phyloP scores from a whole-genome alignment of 305 asterid genomes.

The Ilex paraguariensis region DNA sequence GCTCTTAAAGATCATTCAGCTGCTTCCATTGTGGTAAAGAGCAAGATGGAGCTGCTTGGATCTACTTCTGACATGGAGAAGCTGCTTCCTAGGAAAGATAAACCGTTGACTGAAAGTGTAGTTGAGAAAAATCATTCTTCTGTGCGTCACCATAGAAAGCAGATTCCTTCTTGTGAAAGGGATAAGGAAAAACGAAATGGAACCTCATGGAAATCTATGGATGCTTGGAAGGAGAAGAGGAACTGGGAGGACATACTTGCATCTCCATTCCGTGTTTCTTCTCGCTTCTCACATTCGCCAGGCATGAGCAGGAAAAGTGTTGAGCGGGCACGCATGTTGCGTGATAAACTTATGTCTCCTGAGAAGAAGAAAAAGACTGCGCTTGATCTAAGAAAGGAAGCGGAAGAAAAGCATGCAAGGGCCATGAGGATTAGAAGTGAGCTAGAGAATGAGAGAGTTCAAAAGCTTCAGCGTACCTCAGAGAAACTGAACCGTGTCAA shows the following conservation, averaged over 20 bases:
- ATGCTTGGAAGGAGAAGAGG: conserved; percentile 99
- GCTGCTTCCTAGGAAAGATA: conserved; percentile 46
- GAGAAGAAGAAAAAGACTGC: conserved; percentile 91
- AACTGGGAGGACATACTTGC: conserved; percentile 97
- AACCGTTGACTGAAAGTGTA: conserved; percentile 29
- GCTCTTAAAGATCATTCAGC: conserved; percentile 44
- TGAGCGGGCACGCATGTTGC: conserved; percentile 85
- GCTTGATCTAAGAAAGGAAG: conserved; percentile 89
- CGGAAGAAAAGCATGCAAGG: conserved; percentile 97
- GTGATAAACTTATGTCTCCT: conserved; percentile 97
- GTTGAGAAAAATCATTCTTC: conserved; percentile 44
- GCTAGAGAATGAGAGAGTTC: conserved; percentile 93
- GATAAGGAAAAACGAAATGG: conserved; percentile 75
- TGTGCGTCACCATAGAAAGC: conserved; percentile 50
- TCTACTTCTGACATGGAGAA: conserved; percentile 44
- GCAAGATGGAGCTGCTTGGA: conserved; percentile 37
- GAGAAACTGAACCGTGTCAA: conserved; percentile 91
- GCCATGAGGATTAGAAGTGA: conserved; percentile 95
- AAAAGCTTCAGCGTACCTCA: conserved; percentile 89
- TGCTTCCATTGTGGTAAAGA: conserved; percentile 36
- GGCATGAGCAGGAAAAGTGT: conserved; percentile 79
- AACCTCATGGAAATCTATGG: conserved; percentile 64
- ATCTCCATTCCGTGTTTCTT: conserved; percentile 71
- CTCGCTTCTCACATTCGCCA: conserved; percentile 93
- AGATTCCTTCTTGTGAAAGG: conserved; percentile 44